These are phyloP conservation scores for Monosporozyma unispora DNA, from an alignment of 805 yeast genomes.

Conservation along the genomic window DNA sequence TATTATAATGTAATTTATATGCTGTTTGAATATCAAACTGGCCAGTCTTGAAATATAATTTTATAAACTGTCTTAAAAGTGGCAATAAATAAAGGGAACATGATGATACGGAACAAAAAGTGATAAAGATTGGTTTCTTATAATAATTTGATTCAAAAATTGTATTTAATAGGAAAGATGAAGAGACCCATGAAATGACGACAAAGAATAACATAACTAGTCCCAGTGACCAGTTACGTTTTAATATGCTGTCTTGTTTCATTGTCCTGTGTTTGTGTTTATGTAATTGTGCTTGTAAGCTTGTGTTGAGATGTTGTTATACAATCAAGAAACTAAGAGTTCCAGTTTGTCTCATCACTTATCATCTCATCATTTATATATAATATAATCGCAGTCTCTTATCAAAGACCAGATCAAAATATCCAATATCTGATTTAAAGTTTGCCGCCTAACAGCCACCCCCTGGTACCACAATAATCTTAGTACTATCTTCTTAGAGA, in stretches of 20 bases:
- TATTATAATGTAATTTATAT: not conserved
- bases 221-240: conserved; percentile 39
- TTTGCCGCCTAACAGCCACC: no score
- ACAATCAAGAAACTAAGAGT: no score
- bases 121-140: conserved; percentile 82
- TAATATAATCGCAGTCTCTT: no score
- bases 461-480: no score
- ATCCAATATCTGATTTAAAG: no score
- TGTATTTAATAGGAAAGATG: conserved; percentile 71
- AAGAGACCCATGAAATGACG: conserved; percentile 77
- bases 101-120: conserved; percentile 78
- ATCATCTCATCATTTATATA: no score
- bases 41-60: not conserved
- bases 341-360: no score
- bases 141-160: conserved; percentile 52
- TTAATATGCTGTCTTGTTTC: not conserved
- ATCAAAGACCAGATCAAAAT: no score
- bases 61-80: not conserved
- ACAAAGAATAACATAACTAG: conserved; percentile 62
- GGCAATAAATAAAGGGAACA: conserved; percentile 70
- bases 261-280: not conserved
- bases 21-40: not conserved
- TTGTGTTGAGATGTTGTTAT: no score
- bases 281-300: not conserved
- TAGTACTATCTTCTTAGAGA: no score